These are phyloP conservation scores for Tinospora cordifolia DNA, from an alignment of 164 flowering plant species.

Conservation along the genomic window DNA sequence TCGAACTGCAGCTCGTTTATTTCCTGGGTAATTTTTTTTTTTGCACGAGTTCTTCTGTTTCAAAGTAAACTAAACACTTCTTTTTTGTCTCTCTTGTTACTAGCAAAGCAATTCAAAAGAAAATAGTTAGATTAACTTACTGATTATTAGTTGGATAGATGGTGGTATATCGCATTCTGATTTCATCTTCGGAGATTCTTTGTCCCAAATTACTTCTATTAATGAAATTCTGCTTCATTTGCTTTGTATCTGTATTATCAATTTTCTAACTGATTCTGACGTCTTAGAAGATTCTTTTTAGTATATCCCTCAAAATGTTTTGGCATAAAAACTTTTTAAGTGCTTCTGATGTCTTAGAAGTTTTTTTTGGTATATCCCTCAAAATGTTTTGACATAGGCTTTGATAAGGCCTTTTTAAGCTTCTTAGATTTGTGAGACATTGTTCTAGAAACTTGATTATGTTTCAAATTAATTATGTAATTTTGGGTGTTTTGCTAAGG, in stretches of 20 bases:
- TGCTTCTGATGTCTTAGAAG: background rate
- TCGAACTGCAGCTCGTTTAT: slow-evolving; percentile 90
- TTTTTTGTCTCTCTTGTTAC: background rate
- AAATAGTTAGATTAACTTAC: background rate
- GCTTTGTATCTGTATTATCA: background rate
- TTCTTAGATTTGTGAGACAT: background rate
- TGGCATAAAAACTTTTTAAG: background rate
- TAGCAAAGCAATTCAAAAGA: background rate
- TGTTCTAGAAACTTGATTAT: too few relatives aligned
- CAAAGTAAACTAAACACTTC: background rate
- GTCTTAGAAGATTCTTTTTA: background rate
- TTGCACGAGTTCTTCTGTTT: background rate
- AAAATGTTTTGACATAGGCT: background rate
- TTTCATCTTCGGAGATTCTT: background rate
- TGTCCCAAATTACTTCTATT: background rate
- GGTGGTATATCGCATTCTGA: background rate
- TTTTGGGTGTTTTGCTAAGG: too few relatives aligned
- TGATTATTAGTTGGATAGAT: background rate
- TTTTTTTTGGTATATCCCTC: background rate
- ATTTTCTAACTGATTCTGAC: background rate
- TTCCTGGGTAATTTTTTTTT: slow-evolving; percentile 70
- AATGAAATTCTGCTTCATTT: background rate
- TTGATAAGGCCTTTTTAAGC: background rate
- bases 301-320: background rate
- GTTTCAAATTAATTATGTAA: too few relatives aligned